Evolutionary conservation across 768 basidiomycete genomes (phyloP), one percentile per base, ranked within the genome.

Genomic region (Cystobasidium ongulense): DNA sequence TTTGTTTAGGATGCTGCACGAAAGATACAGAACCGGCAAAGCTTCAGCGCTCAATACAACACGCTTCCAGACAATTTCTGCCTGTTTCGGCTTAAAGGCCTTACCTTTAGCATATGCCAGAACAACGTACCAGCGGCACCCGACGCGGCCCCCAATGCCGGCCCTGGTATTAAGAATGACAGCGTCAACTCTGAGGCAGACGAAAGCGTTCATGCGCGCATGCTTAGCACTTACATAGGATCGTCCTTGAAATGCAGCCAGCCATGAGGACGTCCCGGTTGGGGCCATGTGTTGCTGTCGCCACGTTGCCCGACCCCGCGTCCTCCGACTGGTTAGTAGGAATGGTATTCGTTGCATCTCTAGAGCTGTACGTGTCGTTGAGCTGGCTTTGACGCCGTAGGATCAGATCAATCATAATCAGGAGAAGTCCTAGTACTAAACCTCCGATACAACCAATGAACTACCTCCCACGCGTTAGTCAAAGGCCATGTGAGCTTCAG

Each of bases 371-470:
- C 11, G 38, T 35, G 27, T 46, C 63, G 63, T 64, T 64, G 35
- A 64, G 3, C 25, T 27, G 21, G 25, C 11, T 27, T 17, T 39
- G 23, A 13, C 33, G 10, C 35, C 27, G 25, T 10, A 64, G 29
- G 63, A 64, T 10, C 13, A 46, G 13, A 36, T 64, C 63, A 5
- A 64, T 25, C n/a, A 64, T 11, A 17, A 64, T 38, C 36, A 64
- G 23, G 10, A 29, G 31, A 3, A 64, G 25, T 64, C 63, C 63
- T 27, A 18, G 23, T 2, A 36, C 17, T 25, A 64, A 23, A 1
- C 63, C 63, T 1, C 63, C 63, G 18, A 64, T 38, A 10, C 27
- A 31, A 29, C 63, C 63, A 21, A 46, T 39, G 41, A 64, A 64
- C 53, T 54, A 25, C 7, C n/a, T 7, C 25, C 2, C 25, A 17